These are phyloP conservation scores for Myxozyma neotropica DNA, from an alignment of 805 yeast species.

Conservation along the genomic window DNA sequence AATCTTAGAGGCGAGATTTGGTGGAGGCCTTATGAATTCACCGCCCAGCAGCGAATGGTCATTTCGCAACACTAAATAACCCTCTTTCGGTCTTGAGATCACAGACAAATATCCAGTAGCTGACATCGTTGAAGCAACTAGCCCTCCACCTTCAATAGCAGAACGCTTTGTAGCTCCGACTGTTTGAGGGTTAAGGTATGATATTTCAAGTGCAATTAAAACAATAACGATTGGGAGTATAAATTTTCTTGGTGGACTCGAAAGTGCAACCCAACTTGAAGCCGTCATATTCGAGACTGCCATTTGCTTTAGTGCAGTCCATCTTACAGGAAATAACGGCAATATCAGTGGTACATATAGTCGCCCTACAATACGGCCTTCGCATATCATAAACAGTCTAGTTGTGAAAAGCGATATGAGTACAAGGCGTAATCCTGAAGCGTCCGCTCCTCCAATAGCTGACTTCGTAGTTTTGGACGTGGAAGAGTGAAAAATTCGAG, in stretches of 20 bases:
- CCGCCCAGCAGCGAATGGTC: conserved; percentile 33
- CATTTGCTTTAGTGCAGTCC: conserved; percentile 9
- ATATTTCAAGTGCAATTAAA: neutral
- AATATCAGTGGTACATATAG: conserved; percentile 2
- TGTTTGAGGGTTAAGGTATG: neutral
- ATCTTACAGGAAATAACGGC: neutral
- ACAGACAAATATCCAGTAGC: conserved; percentile 27
- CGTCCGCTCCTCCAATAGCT: conserved; percentile 2
- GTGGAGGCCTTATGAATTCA: conserved; percentile 12
- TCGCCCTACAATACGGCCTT: conserved; percentile 6
- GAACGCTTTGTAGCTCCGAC: neutral
- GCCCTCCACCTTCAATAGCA: neutral
- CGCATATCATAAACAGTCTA: conserved; percentile 13
- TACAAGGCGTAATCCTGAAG: conserved; percentile 15
- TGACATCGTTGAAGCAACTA: conserved; percentile 18
- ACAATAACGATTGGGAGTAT: conserved; percentile 1
- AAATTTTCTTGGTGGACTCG: conserved; percentile 3
- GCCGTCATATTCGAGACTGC: neutral
- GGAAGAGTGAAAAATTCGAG: conserved; percentile 4
- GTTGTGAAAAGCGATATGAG: conserved; percentile 8
- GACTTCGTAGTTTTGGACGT: conserved; percentile 6
- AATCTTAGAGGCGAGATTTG: neutral
- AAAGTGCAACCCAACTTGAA: neutral
- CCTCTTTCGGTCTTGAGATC: conserved; percentile 5
- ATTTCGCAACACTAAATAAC: conserved; percentile 12